A percentile compares a stretch with the other conserved stretches of the same genome.
Evolutionary conservation across 352 stramenopile genomes (phyloP).

Genomic region (Hyaloperonospora arabidopsidis): DNA sequence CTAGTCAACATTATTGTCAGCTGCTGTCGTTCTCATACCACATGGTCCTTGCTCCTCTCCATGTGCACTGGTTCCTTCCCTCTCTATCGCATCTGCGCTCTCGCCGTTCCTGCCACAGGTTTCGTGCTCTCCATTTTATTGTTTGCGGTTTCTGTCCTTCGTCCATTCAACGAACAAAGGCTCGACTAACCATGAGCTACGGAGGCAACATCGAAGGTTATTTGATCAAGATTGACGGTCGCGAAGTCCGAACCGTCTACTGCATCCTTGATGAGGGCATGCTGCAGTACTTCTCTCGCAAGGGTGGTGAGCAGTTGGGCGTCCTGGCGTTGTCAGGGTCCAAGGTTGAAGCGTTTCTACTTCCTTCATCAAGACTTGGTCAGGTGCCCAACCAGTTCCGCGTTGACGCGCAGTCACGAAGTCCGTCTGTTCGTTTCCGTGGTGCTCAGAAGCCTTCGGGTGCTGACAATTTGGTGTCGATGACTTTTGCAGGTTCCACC

Average conservation of each 20-base stretch:
- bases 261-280: slow-evolving; percentile 81
- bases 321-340: slow-evolving; percentile 58
- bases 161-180: not conserved
- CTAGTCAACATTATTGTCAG: slow-evolving; percentile 13
- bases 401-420: slow-evolving; percentile 39
- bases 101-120: slow-evolving; percentile 12
- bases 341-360: slow-evolving; percentile 68
- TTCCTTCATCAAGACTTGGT: slow-evolving; percentile 32
- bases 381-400: slow-evolving; percentile 55
- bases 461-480: slow-evolving; percentile 22
- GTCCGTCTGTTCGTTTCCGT: slow-evolving; percentile 14
- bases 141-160: slow-evolving; percentile 11
- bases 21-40: slow-evolving; percentile 19
- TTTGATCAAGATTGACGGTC: slow-evolving; percentile 57
- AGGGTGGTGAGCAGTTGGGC: slow-evolving; percentile 55
- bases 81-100: slow-evolving; percentile 13
- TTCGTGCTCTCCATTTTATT: slow-evolving; percentile 10
- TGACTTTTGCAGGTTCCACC: slow-evolving; percentile 50
- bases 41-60: slow-evolving; percentile 19
- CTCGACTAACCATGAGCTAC: slow-evolving; percentile 24
- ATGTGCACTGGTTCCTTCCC: slow-evolving; percentile 6
- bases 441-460: slow-evolving; percentile 14
- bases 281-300: slow-evolving; percentile 71
- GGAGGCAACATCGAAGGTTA: slow-evolving; percentile 81
- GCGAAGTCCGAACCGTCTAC: slow-evolving; percentile 60